These are phyloP conservation scores for Triangularia verruculosa DNA, from an alignment of 2,329 filamentous ascomycete species.

Conservation along the genomic window DNA sequence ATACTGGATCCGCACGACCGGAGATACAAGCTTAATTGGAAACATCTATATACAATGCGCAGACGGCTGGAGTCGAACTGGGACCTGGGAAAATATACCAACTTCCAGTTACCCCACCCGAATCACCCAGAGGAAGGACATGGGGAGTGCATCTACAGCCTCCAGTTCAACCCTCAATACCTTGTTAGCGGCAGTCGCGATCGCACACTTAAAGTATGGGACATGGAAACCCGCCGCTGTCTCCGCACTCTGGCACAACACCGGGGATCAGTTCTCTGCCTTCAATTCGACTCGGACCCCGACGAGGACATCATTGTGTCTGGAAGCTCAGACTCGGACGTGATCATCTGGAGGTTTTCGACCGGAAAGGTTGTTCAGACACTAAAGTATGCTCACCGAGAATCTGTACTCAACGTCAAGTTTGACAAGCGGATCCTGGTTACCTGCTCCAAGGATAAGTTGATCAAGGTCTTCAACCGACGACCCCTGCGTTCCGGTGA, in stretches of 20 bases:
- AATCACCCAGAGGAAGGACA: slow-evolving; percentile 78
- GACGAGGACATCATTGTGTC: slow-evolving; percentile 92
- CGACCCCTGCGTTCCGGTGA: slow-evolving; percentile 61
- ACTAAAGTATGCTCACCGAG: slow-evolving; percentile 72
- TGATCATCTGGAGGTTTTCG: slow-evolving; percentile 92
- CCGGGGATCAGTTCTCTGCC: slow-evolving; percentile 80
- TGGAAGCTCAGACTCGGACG: slow-evolving; percentile 85
- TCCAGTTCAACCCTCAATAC: slow-evolving; percentile 82
- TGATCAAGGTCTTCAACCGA: slow-evolving; percentile 94
- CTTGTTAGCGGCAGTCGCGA: slow-evolving; percentile 94
- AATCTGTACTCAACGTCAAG: slow-evolving; percentile 89
- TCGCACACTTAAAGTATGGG: slow-evolving; percentile 83
- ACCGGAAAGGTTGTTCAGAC: slow-evolving; percentile 80
- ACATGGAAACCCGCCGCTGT: slow-evolving; percentile 77
- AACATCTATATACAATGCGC: slow-evolving; percentile 87
- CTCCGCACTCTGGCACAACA: slow-evolving; percentile 69
- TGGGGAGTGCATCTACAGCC: slow-evolving; percentile 87
- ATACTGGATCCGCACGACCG: slow-evolving; percentile 47
- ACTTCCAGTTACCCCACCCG: slow-evolving; percentile 89
- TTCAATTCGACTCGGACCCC: slow-evolving; percentile 89
- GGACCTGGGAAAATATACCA: slow-evolving; percentile 75
- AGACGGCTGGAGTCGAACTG: slow-evolving; percentile 85
- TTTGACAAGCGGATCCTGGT: slow-evolving; percentile 91
- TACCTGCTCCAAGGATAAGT: slow-evolving; percentile 95
- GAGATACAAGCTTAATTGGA: slow-evolving; percentile 77